Percentiles rank a stretch among this genome's conserved stretches.
phyloP scores from a whole-genome alignment of 805 yeast genomes.

The Saturnispora hagleri region DNA sequence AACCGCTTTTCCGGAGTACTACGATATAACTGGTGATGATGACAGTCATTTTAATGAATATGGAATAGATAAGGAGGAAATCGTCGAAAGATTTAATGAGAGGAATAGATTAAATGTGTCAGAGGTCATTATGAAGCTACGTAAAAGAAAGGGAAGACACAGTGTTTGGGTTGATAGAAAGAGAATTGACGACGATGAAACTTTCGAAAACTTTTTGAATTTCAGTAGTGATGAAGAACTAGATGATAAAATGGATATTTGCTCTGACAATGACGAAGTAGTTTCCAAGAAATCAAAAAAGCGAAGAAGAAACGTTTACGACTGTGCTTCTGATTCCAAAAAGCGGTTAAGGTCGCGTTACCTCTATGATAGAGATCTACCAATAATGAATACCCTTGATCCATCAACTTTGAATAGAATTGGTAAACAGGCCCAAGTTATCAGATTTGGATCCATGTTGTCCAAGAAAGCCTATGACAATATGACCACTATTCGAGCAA shows the following conservation, averaged over 20 bases:
- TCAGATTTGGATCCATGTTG: constrained; percentile 87
- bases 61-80: constrained; percentile 15
- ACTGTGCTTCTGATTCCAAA: constrained; percentile 25
- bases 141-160: constrained; percentile 69
- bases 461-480: constrained; percentile 79
- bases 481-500: constrained; percentile 70
- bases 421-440: constrained; percentile 77
- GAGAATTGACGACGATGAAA: constrained; percentile 30
- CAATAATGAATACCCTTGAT: constrained; percentile 48
- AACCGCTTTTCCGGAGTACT: constrained; percentile 33
- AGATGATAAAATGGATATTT: constrained; percentile 22
- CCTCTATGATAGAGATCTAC: constrained; percentile 39
- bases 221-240: constrained; percentile 22
- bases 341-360: constrained; percentile 40
- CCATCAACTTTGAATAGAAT: constrained; percentile 80
- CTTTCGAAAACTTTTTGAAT: constrained; percentile 32
- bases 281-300: constrained; percentile 9
- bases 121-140: constrained; percentile 47
- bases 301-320: constrained; percentile 26
- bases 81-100: constrained; percentile 11
- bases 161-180: constrained; percentile 71
- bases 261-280: neutral
- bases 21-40: constrained; percentile 29
- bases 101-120: constrained; percentile 28
- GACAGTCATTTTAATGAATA: constrained; percentile 16